Evolutionary conservation across 352 stramenopile genomes (phyloP), one percentile per base, ranked within the genome.

Genomic region (Phytophthora ohioensis): DNA sequence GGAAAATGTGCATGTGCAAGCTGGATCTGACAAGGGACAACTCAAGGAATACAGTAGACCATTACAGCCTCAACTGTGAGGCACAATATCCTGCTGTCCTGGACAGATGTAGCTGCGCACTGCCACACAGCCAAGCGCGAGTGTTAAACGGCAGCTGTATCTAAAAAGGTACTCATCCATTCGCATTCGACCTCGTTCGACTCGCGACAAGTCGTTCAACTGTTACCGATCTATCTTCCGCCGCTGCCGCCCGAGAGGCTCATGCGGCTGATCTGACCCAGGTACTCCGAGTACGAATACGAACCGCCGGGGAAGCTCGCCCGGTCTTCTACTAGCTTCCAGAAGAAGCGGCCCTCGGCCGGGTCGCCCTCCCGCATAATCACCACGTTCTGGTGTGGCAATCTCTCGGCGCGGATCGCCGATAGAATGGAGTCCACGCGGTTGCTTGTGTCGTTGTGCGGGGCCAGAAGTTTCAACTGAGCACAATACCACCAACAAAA

Each of bases 201-300:
- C 49, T 55, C 35, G 30, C 56, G 52, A 61, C 56, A 36, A 60
- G 39, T 64, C 59, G 38, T 58, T 47, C 15, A 64, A 55, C 35
- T 60, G 73, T 65, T 39, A 70, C 52, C 35, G 54, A 75, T 91
- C 79, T 92, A 91, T 92, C 84, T 75, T 67, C 83, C 82, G 55
- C 73, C 59, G 7, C 39, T 71, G 15, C 71, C 75, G 47, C 75
- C 59, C 31, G 75, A 77, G 21, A 95, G 63, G 56, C 85, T 94
- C 77, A 93, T 64, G 54, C 90, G 88, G 58, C 79, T 95, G 71
- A 97, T 91, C 75, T 95, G 84, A 31, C 85, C 85, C 73, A 99
- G 91, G 80, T 98, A 99, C 81, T 99, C 98, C 45, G 92, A 87
- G 82, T 99, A 99, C 59, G 94, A 99, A 76, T 98, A 99, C 38